These are phyloP conservation scores for Rhynchosporium secalis DNA, from an alignment of 2,329 filamentous ascomycete species.

Conservation along the genomic window DNA sequence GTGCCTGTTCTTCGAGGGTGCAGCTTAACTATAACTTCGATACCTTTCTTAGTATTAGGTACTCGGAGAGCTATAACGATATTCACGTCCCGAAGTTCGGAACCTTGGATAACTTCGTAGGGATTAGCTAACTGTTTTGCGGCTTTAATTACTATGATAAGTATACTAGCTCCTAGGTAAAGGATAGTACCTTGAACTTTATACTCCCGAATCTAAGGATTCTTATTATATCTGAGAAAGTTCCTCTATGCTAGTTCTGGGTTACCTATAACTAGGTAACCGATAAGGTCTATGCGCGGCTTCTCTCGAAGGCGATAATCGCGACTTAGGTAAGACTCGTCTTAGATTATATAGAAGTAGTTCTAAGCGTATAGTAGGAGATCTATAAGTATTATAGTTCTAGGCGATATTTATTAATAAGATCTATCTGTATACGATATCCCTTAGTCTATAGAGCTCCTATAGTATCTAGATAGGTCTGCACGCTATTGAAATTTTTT, in stretches of 20 bases:
- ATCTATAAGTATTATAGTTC: slow-evolving; percentile 40
- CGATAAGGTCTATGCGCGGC: slow-evolving; percentile 43
- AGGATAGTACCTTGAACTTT: slow-evolving; percentile 29
- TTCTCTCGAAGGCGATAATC: slow-evolving; percentile 47
- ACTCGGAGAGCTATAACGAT: slow-evolving; percentile 50
- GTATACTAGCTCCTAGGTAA: slow-evolving; percentile 38
- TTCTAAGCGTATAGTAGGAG: slow-evolving; percentile 56
- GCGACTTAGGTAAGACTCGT: slow-evolving; percentile 50
- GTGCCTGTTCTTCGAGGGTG: background rate
- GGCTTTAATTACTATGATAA: slow-evolving; percentile 39
- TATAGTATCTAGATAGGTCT: background rate
- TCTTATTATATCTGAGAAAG: slow-evolving; percentile 31
- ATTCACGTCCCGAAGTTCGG: slow-evolving; percentile 48
- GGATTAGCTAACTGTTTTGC: slow-evolving; percentile 11
- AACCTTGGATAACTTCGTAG: slow-evolving; percentile 36
- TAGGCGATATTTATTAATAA: background rate
- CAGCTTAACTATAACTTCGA: slow-evolving; percentile 39
- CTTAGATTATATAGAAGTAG: slow-evolving; percentile 52
- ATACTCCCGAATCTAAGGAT: slow-evolving; percentile 40
- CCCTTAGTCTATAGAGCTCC: background rate
- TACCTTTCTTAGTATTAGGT: slow-evolving; percentile 44
- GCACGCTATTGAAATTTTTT: background rate
- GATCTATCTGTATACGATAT: background rate
- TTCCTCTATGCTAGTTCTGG: slow-evolving; percentile 38
- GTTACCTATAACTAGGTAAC: slow-evolving; percentile 27